A percentile compares a stretch with the other conserved stretches of the same genome.
These are phyloP conservation scores for Rosellinia necatrix DNA, from an alignment of 2,329 filamentous ascomycete genomes.

Conservation along the genomic window DNA sequence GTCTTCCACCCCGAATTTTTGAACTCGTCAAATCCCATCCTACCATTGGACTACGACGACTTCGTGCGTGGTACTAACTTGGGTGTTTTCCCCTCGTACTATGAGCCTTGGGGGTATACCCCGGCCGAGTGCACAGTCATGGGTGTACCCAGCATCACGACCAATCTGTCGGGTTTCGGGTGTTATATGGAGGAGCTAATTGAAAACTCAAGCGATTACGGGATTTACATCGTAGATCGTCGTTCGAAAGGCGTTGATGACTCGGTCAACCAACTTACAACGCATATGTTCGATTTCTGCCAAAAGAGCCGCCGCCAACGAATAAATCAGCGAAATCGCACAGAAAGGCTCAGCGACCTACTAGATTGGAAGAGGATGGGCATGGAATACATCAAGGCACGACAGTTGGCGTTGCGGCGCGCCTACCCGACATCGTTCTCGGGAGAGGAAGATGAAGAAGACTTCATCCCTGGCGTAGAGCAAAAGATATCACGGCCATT, in stretches of 20 bases:
- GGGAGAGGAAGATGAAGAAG: slow-evolving; percentile 79
- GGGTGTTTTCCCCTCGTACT: slow-evolving; percentile 96
- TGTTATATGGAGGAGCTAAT: slow-evolving; percentile 99
- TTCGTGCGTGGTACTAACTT: slow-evolving; percentile 97
- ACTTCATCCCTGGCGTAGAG: slow-evolving; percentile 90
- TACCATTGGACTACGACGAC: slow-evolving; percentile 96
- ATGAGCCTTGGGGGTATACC: slow-evolving; percentile 99
- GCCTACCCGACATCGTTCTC: slow-evolving; percentile 89
- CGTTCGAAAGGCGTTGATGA: slow-evolving; percentile 95
- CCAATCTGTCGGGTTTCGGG: slow-evolving; percentile 95
- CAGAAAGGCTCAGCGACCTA: slow-evolving; percentile 90
- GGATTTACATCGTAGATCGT: slow-evolving; percentile 98
- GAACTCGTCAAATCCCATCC: slow-evolving; percentile 91
- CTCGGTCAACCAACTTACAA: slow-evolving; percentile 91
- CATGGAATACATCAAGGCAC: slow-evolving; percentile 97
- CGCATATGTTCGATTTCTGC: slow-evolving; percentile 92
- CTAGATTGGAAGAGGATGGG: slow-evolving; percentile 99
- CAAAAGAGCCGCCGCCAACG: slow-evolving; percentile 92
- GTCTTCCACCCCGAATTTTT: slow-evolving; percentile 98
- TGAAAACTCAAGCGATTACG: slow-evolving; percentile 96
- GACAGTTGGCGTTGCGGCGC: slow-evolving; percentile 86
- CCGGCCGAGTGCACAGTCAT: slow-evolving; percentile 98
- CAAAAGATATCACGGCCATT: slow-evolving; percentile 94
- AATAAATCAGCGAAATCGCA: slow-evolving; percentile 98
- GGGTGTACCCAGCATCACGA: slow-evolving; percentile 98